These are phyloP conservation scores for Crithidia fasciculata DNA, from an alignment of 208 protist species.

Conservation along the genomic window DNA sequence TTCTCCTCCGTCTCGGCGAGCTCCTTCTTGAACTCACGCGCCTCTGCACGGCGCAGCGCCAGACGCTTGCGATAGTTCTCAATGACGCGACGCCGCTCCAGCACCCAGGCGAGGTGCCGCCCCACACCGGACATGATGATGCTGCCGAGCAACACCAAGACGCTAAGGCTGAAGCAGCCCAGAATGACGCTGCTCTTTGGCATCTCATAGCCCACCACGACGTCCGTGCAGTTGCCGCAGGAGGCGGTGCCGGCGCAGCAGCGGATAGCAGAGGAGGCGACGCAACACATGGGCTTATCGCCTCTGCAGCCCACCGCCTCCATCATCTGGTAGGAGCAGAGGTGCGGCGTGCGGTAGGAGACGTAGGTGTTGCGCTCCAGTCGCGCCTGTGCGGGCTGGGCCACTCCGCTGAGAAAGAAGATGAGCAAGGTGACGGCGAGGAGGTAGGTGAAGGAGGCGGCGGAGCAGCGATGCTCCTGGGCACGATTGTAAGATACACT, in stretches of 20 bases:
- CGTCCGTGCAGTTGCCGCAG: slow-evolving; percentile 35
- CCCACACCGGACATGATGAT: slow-evolving; percentile 45
- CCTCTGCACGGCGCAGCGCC: slow-evolving; percentile 34
- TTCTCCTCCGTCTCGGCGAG: slow-evolving; percentile 37
- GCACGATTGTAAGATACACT: background rate
- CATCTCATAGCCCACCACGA: slow-evolving; percentile 40
- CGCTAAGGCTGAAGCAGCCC: slow-evolving; percentile 36
- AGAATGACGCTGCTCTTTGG: slow-evolving; percentile 36
- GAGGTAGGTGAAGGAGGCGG: background rate
- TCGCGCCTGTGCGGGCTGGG: slow-evolving; percentile 10
- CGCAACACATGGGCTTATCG: slow-evolving; percentile 40
- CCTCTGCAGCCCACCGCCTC: slow-evolving; percentile 24
- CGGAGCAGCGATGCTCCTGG: background rate
- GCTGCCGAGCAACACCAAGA: slow-evolving; percentile 49
- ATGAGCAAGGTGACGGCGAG: background rate
- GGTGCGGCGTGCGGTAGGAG: slow-evolving; percentile 28
- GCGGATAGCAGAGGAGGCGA: slow-evolving; percentile 28
- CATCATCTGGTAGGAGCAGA: slow-evolving; percentile 39
- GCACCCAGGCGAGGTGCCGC: slow-evolving; percentile 36
- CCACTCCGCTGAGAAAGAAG: background rate
- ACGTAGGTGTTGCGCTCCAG: slow-evolving; percentile 30
- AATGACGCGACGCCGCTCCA: slow-evolving; percentile 45
- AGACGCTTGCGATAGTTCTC: slow-evolving; percentile 23
- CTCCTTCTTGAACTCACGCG: slow-evolving; percentile 36
- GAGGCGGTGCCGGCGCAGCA: slow-evolving; percentile 35